Evolutionary conservation across 2,329 filamentous ascomycete genomes (phyloP).

Genomic region (Bretziella fagacearum): DNA sequence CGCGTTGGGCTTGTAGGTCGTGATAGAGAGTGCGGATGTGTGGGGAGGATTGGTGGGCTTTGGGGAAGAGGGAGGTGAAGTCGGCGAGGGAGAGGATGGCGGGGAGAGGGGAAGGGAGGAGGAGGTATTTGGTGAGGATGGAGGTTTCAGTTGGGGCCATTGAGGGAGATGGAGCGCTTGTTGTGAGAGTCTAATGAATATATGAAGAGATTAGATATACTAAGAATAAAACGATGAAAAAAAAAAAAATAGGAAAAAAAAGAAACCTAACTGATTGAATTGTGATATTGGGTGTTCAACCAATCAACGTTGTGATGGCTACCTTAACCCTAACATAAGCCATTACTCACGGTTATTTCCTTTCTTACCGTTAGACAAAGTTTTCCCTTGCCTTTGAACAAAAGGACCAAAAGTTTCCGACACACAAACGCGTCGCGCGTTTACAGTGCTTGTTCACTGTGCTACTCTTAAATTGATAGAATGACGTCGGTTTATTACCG

Average conservation of each 20-base stretch:
- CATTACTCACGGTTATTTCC: too few species aligned
- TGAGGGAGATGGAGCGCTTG: background rate
- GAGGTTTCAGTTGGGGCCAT: conserved; percentile 61
- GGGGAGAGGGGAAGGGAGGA: conserved; percentile 57
- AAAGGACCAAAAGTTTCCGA: conserved; percentile 8
- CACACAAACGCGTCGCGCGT: conserved; percentile 8
- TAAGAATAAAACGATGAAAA: too few species aligned
- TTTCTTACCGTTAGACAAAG: too few species aligned
- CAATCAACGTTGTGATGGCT: too few species aligned
- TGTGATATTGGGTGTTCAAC: too few species aligned
- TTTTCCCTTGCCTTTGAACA: background rate
- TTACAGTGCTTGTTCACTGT: conserved; percentile 12
- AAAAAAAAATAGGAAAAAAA: too few species aligned
- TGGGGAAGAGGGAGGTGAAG: conserved; percentile 64
- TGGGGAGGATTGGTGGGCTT: conserved; percentile 41
- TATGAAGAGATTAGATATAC: background rate
- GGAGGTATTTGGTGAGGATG: conserved; percentile 62
- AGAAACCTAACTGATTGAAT: too few species aligned
- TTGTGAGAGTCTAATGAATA: background rate
- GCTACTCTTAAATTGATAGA: too few species aligned
- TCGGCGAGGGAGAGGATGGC: conserved; percentile 55
- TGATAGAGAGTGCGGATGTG: conserved; percentile 58
- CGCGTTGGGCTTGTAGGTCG: conserved; percentile 60
- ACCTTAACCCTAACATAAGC: conserved; percentile 1
- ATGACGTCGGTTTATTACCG: too few species aligned